Evolutionary conservation across 2,329 filamentous ascomycete species (phyloP).

Genomic region (Aspergillus latus): DNA sequence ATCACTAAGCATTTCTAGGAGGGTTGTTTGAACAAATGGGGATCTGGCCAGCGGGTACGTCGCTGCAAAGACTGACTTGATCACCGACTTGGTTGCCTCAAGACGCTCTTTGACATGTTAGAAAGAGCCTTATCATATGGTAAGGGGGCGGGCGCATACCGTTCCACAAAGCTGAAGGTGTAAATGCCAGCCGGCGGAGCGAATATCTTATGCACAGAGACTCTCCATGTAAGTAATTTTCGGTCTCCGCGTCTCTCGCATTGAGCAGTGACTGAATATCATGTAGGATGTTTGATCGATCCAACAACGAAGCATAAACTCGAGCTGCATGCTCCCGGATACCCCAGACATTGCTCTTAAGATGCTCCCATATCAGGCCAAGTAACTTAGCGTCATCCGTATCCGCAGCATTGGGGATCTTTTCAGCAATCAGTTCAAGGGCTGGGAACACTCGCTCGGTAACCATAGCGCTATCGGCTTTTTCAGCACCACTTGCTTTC

Average conservation of each 20-base stretch:
- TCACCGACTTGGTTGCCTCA: constrained; percentile 24
- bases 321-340: constrained; percentile 49
- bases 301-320: constrained; percentile 42
- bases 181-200: constrained; percentile 36
- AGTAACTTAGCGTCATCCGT: constrained; percentile 35
- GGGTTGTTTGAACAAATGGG: constrained; percentile 35
- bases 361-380: constrained; percentile 35
- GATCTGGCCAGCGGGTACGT: constrained; percentile 33
- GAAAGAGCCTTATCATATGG: neutral
- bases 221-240: constrained; percentile 45
- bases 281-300: constrained; percentile 32
- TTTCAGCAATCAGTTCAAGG: constrained; percentile 47
- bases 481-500: constrained; percentile 15
- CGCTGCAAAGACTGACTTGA: constrained; percentile 27
- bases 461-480: constrained; percentile 34
- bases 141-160: constrained; percentile 24
- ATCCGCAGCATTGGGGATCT: constrained; percentile 37
- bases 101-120: constrained; percentile 31
- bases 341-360: constrained; percentile 47
- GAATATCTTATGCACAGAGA: constrained; percentile 42
- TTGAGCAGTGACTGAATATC: constrained; percentile 30
- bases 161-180: constrained; percentile 35
- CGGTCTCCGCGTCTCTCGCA: constrained; percentile 18
- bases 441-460: constrained; percentile 48
- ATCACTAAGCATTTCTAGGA: constrained; percentile 42